A percentile compares a stretch with the other conserved stretches of the same genome.
Evolutionary conservation across 345 rosid species (phyloP).

Genomic region (Cardamine chenopodiifolia): DNA sequence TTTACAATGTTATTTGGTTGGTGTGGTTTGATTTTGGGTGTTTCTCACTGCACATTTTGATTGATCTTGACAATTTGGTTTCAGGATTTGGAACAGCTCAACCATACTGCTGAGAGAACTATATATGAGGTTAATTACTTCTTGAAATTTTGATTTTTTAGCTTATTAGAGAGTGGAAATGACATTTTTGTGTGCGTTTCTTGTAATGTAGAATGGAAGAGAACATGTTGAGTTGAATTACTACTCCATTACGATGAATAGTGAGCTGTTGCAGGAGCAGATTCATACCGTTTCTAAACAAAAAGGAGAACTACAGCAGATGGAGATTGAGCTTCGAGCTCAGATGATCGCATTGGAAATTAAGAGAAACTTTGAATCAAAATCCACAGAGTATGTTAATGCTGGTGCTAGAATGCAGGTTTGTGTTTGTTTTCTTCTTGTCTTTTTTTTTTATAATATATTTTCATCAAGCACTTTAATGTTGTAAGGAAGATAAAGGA

Average conservation of each 20-base stretch:
- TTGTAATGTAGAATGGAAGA: slow-evolving; percentile 80
- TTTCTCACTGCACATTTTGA: not conserved
- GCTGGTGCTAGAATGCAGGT: slow-evolving; percentile 78
- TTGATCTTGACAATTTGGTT: not conserved
- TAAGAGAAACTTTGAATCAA: slow-evolving; percentile 60
- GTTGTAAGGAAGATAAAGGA: slow-evolving; percentile 14
- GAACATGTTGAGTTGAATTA: slow-evolving; percentile 64
- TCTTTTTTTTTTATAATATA: not conserved
- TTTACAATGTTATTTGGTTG: not conserved
- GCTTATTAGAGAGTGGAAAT: not conserved
- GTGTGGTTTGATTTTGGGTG: not conserved
- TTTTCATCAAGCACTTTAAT: not conserved
- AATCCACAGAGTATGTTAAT: slow-evolving; percentile 64
- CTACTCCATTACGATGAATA: slow-evolving; percentile 59
- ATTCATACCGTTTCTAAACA: slow-evolving; percentile 59
- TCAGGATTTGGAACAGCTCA: slow-evolving; percentile 70
- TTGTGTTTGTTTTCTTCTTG: not conserved
- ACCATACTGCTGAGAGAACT: slow-evolving; percentile 75
- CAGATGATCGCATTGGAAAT: slow-evolving; percentile 67
- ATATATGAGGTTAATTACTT: slow-evolving; percentile 68
- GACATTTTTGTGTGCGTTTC: slow-evolving; percentile 24
- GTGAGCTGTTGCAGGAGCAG: slow-evolving; percentile 65
- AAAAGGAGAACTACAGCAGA: slow-evolving; percentile 72
- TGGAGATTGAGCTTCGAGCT: slow-evolving; percentile 85
- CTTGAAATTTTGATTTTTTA: not conserved